A percentile compares a stretch with the other conserved stretches of the same genome.
phyloP scores from a whole-genome alignment of 129 eudicot genomes.

The Calendula officinalis region DNA sequence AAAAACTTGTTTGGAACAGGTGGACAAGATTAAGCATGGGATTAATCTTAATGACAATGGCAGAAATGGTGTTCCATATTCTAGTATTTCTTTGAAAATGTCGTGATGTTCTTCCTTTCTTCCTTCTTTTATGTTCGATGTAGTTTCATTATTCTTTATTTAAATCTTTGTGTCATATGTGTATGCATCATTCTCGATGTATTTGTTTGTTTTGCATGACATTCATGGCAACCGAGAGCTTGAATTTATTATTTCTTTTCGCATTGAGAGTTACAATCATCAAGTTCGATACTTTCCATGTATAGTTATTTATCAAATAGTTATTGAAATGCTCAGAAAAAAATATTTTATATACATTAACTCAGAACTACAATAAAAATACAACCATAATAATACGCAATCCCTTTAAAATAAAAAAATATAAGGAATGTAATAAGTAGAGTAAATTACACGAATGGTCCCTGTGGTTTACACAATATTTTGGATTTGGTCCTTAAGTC shows the following conservation, averaged over 20 bases:
- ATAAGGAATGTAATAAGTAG: no score
- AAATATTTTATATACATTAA: no score
- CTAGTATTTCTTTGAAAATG: constrained; percentile 19
- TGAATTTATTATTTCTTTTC: background rate
- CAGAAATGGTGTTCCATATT: constrained; percentile 4
- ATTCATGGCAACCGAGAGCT: constrained; percentile 4
- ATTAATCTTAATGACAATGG: constrained; percentile 12
- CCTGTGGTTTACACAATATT: no score
- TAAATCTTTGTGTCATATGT: constrained; percentile 8
- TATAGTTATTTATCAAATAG: no score
- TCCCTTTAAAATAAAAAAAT: no score
- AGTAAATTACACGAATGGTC: no score
- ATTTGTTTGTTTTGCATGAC: constrained; percentile 7
- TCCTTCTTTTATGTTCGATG: background rate
- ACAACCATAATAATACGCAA: no score
- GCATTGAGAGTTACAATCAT: no score
- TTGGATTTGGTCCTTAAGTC: no score
- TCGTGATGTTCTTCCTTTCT: constrained; percentile 21
- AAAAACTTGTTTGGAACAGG: constrained; percentile 20
- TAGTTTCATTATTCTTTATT: constrained; percentile 39
- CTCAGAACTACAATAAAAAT: no score
- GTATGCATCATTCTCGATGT: constrained; percentile 19
- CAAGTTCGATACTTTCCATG: no score
- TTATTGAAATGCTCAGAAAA: no score
- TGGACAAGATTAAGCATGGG: constrained; percentile 35